Conservation (phyloP, 495 filamentous ascomycete species). For the Penicillium desertorum region DNA sequence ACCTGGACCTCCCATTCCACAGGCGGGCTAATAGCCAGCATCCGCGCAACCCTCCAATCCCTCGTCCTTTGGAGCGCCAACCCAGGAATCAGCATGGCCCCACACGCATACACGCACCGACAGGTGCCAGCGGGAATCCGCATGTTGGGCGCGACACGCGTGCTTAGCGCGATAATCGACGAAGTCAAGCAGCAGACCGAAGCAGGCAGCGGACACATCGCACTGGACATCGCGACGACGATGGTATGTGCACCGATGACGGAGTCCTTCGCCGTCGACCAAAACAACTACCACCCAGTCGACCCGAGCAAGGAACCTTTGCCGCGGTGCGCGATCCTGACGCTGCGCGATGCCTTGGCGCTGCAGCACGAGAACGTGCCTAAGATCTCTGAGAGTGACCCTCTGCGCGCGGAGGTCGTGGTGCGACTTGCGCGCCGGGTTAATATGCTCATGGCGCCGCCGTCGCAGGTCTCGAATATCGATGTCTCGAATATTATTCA, state of each 20-base stretch:
- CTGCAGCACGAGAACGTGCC: conserved; percentile 61
- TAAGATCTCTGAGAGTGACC: conserved; percentile 59
- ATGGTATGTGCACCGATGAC: conserved; percentile 71
- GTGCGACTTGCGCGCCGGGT: conserved; percentile 75
- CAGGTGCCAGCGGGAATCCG: conserved; percentile 64
- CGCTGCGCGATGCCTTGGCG: conserved; percentile 70
- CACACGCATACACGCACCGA: conserved; percentile 76
- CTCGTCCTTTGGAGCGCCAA: conserved; percentile 73
- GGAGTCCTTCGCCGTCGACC: conserved; percentile 47
- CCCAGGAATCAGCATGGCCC: conserved; percentile 61
- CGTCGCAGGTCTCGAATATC: conserved; percentile 42
- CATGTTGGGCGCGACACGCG: conserved; percentile 66
- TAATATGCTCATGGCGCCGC: conserved; percentile 54
- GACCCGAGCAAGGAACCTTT: conserved; percentile 42
- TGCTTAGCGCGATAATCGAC: conserved; percentile 63
- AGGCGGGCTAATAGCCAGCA: conserved; percentile 60
- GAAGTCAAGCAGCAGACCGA: conserved; percentile 63
- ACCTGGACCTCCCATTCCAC: conserved; percentile 63
- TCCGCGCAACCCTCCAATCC: conserved; percentile 64
- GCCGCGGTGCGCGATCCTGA: conserved; percentile 47
- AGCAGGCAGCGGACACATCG: conserved; percentile 56
- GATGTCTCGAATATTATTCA: conserved; percentile 46
- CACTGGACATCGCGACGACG: conserved; percentile 71
- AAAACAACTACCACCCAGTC: conserved; percentile 40
- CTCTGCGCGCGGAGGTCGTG: conserved; percentile 63